Percentiles rank a stretch among this genome's conserved stretches.
Evolutionary conservation across 805 yeast genomes (phyloP).

Genomic region (Blastobotrys parvus): DNA sequence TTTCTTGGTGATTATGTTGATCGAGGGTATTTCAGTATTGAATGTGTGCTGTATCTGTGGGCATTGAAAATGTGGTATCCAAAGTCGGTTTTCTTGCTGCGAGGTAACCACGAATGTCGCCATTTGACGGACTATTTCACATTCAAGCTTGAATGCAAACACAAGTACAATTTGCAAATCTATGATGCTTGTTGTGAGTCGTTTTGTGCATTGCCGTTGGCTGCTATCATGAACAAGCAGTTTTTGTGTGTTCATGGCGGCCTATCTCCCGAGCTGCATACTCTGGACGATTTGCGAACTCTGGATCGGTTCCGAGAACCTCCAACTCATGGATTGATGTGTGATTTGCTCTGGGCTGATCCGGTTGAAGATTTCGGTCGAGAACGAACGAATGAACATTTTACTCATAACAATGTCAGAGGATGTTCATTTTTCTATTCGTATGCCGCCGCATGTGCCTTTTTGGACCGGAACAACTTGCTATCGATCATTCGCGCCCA

Average conservation of each 20-base stretch:
- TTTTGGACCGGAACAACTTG: conserved; percentile 67
- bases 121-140: conserved; percentile 93
- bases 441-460: conserved; percentile 71
- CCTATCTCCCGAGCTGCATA: conserved; percentile 71
- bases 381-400: conserved; percentile 35
- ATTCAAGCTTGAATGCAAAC: conserved; percentile 80
- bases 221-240: conserved; percentile 88
- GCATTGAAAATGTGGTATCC: conserved; percentile 73
- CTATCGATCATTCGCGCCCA: conserved; percentile 89
- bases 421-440: conserved; percentile 92
- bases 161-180: conserved; percentile 59
- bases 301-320: conserved; percentile 84
- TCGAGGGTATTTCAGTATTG: conserved; percentile 85
- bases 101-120: conserved; percentile 94
- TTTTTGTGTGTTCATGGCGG: conserved; percentile 97
- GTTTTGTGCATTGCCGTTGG: conserved; percentile 82
- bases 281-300: conserved; percentile 57
- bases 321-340: conserved; percentile 88
- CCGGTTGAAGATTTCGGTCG: conserved; percentile 86
- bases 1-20: conserved; percentile 95
- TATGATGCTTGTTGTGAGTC: conserved; percentile 70
- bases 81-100: conserved; percentile 62
- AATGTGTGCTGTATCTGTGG: conserved; percentile 58
- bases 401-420: conserved; percentile 61
- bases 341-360: conserved; percentile 94